Evolutionary conservation across 345 rosid genomes (phyloP).

Genomic region (Microthlaspi erraticum): DNA sequence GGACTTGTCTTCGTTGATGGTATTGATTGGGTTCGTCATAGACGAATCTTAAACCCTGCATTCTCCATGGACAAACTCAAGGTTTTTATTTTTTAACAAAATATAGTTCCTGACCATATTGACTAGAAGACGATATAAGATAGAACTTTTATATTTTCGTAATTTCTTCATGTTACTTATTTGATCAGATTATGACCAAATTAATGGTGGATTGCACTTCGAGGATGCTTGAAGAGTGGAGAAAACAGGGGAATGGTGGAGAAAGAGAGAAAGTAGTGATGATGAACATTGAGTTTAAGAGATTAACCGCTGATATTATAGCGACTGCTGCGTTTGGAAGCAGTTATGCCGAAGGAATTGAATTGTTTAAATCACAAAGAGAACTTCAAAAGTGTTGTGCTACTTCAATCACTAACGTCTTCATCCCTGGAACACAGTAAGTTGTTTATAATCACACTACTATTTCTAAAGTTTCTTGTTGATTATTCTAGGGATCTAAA

Average conservation of each 20-base stretch:
- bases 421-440: constrained; percentile 57
- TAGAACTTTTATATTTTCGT: not conserved
- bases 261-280: constrained; percentile 30
- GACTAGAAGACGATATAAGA: not conserved
- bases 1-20: constrained; percentile 50
- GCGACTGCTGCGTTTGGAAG: constrained; percentile 59
- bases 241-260: constrained; percentile 24
- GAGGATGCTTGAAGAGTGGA: constrained; percentile 49
- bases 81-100: constrained; percentile 30
- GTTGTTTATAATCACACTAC: not conserved
- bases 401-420: constrained; percentile 25
- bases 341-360: constrained; percentile 50
- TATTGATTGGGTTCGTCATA: constrained; percentile 49
- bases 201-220: constrained; percentile 41
- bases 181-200: constrained; percentile 44
- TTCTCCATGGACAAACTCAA: constrained; percentile 56
- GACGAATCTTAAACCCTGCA: constrained; percentile 54
- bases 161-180: not conserved
- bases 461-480: not conserved
- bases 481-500: not conserved
- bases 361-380: constrained; percentile 50
- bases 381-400: constrained; percentile 48
- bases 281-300: constrained; percentile 40
- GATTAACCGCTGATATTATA: constrained; percentile 56
- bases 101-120: not conserved